Conservation (phyloP, 1,139 yeast genomes). For the Martiniozyma asiatica region DNA sequence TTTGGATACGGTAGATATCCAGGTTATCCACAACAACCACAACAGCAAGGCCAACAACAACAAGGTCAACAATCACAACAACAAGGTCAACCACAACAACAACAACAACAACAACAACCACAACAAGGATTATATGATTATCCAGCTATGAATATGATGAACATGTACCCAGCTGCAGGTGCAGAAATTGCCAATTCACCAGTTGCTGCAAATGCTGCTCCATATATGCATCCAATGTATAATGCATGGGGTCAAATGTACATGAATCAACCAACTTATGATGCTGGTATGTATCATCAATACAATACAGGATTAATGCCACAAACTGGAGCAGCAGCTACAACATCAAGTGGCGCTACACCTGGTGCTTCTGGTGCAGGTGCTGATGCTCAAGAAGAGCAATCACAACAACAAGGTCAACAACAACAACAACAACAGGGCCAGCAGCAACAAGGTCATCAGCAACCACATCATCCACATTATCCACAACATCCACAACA, state of each 20-base stretch:
- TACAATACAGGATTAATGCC: no score
- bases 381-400: slow-evolving; percentile 8
- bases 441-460: slow-evolving; percentile 6
- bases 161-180: slow-evolving; percentile 10
- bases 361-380: slow-evolving; percentile 9
- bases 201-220: slow-evolving; percentile 3
- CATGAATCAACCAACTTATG: no score
- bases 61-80: slow-evolving; percentile 5
- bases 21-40: no score
- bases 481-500: slow-evolving; percentile 1
- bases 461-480: slow-evolving; percentile 4
- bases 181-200: slow-evolving; percentile 9
- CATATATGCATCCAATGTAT: slow-evolving; percentile 15
- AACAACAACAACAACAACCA: slow-evolving; percentile 13
- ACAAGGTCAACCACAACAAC: slow-evolving; percentile 8
- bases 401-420: slow-evolving; percentile 1
- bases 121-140: slow-evolving; percentile 12
- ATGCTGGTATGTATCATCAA: no score
- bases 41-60: slow-evolving; percentile 5
- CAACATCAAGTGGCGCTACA: slow-evolving; percentile 6
- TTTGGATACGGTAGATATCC: no score
- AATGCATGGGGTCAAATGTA: slow-evolving; percentile 11
- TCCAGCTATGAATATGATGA: slow-evolving; percentile 11
- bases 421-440: no score
- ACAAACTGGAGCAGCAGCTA: slow-evolving; percentile 4